A percentile compares a stretch with the other conserved stretches of the same genome.
Evolutionary conservation across 352 stramenopile species (phyloP).

Genomic region (Globisporangium recalcitrans): DNA sequence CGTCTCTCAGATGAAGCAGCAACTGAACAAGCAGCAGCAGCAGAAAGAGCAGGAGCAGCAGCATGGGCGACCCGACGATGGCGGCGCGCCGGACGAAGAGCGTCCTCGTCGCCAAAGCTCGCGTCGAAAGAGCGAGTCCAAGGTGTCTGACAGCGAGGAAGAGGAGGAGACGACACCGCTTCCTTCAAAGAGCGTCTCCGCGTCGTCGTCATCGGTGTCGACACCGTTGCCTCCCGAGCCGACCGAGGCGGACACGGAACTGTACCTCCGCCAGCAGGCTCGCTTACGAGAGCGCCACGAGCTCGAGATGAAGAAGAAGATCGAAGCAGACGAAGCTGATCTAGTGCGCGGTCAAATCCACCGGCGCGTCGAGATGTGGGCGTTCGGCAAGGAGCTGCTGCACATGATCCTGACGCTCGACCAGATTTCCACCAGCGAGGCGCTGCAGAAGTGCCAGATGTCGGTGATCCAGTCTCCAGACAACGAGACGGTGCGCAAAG

Average conservation of each 20-base stretch:
- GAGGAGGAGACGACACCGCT: constrained; percentile 15
- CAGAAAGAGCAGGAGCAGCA: constrained; percentile 39
- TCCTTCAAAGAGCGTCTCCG: background rate
- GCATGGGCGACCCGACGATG: constrained; percentile 30
- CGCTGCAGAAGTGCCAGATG: constrained; percentile 67
- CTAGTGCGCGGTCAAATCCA: constrained; percentile 73
- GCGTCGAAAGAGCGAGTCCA: constrained; percentile 40
- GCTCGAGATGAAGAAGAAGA: constrained; percentile 74
- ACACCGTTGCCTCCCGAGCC: constrained; percentile 70
- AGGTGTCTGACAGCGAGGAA: constrained; percentile 58
- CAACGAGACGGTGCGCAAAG: constrained; percentile 77
- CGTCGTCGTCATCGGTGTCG: constrained; percentile 14
- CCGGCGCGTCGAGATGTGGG: constrained; percentile 73
- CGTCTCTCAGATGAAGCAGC: constrained; percentile 80
- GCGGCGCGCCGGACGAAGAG: constrained; percentile 25
- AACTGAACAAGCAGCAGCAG: constrained; percentile 70
- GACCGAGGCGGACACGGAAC: constrained; percentile 59
- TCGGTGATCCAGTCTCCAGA: constrained; percentile 78
- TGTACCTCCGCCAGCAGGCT: constrained; percentile 81
- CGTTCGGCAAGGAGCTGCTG: constrained; percentile 75
- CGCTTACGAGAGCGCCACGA: constrained; percentile 77
- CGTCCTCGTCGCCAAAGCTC: constrained; percentile 20
- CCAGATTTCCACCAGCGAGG: constrained; percentile 68
- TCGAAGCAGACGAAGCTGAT: constrained; percentile 77
- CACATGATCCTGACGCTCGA: constrained; percentile 85